Evolutionary conservation across 257 asterid species (phyloP), one percentile per base, ranked within the genome.

Genomic region (Galeopsis tetrahit): DNA sequence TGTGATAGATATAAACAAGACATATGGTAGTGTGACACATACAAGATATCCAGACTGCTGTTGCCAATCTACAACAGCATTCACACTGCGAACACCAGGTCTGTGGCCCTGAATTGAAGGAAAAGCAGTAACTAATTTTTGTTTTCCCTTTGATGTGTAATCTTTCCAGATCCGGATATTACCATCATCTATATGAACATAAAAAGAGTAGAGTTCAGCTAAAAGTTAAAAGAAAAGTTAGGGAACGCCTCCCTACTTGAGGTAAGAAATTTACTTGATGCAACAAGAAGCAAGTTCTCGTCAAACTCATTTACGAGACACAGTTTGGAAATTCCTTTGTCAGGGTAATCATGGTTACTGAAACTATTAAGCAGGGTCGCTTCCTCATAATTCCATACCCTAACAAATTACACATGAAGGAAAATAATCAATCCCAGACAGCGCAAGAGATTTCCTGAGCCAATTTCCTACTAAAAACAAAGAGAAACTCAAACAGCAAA

Each of bases 61-160:
- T 80, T 95, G 99, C 99, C 99, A 95, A 84, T 95, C 99, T 59
- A 95, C 97, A 76, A 95, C 97, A 79, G 99, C 96, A 28, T 90
- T 92, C 82, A 86, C 85, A 82, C 92, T 80, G 68, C 91, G 96
- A 66, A 85, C 91, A 60, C 96, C 97, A 77, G 94, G 93, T 81
- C 85, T 85, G 73, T 83, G 97, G 67, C 95, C 97, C 77, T 87
- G 99, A 81, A 90, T 85, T 38, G 99, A 90, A 59, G 95, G 80
- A 79, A 95, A 92, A 52, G 95, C 96, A 76, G 99, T 87, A 69
- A 95, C 97, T 63, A 95, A 80, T 74, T 86, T 92, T 72, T 95
- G 98, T 55, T 82, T 86, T 55, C 95, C 94, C 73, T 73, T 92
- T 43, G 80, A 67, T 63, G 87, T 46, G 85, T 87, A 95, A 82